Base-by-base conservation (phyloP, 2,329 filamentous ascomycete species). In the Ophiocordyceps polyrhachis-furcata region DNA sequence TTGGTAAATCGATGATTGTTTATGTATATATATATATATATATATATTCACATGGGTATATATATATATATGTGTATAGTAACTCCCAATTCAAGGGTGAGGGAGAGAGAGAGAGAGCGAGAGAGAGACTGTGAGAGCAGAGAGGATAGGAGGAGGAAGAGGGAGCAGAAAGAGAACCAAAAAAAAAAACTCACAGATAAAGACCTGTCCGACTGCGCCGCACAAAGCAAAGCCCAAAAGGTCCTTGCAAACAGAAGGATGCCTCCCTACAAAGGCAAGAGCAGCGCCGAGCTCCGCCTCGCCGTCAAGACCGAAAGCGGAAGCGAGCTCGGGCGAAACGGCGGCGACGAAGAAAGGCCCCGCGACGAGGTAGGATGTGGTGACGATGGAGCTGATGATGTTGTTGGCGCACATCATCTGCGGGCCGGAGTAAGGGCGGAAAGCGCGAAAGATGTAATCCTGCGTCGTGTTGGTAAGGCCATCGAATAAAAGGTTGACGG, bases 341-440 rank as follows among this genome's bases (percentile, higher is more conserved):
- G n/a, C n/a, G 46, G 71, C 68, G 0, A 81, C 82, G n/a, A 95
- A 62, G 66, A 81, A 85, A 0, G 91, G 91, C 54, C 79, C 83
- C 19, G 87, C 56, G 17, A 89, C 51, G 41, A 98, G 75, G 56
- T 93, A 96, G 0, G 66, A 57, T 19, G 74, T 70, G 4, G 88
- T 96, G 46, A 96, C 69, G 42, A 78, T 57, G 4, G 87, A 89
- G 53, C 76, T 81, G 62, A 96, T 82, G 46, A 94, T 68, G 60
- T 96, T 98, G 63, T 95, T 86, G 37, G 89, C 88, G 59, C 88
- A 93, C 91, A 98, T 98, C 91, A 98, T 98, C 72, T 98, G 91
- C 48, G 89, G 87, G 11, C 91, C 91, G 3, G 78, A 76, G 60
- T 91, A 95, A 14, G 81, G 79, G 51, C 76, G 77, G 64, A 87